These are phyloP conservation scores for Rhipidocladum racemiflorum DNA, from an alignment of 176 grass and related monocot genomes.

Conservation along the genomic window DNA sequence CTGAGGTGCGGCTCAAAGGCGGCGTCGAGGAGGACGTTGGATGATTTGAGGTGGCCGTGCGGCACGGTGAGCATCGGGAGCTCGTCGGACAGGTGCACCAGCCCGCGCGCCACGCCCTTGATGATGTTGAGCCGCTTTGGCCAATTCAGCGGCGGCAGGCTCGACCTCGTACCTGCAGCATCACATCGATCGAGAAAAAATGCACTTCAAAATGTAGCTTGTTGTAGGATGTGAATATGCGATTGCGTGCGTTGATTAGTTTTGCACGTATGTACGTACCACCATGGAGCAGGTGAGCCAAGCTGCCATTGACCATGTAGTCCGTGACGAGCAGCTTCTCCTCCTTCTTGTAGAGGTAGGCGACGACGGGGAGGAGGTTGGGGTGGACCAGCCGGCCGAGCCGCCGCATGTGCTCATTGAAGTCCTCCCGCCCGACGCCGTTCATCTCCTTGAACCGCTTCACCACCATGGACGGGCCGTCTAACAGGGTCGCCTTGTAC, in stretches of 20 bases:
- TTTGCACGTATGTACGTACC: conserved; percentile 6
- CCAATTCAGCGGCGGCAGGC: conserved; percentile 62
- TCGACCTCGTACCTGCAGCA: conserved; percentile 47
- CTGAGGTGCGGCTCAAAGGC: conserved; percentile 57
- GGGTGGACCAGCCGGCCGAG: conserved; percentile 68
- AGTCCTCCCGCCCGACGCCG: conserved; percentile 53
- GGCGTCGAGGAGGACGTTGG: conserved; percentile 71
- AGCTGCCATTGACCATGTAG: conserved; percentile 69
- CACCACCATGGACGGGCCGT: conserved; percentile 64
- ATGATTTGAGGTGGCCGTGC: conserved; percentile 96
- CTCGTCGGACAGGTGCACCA: conserved; percentile 84
- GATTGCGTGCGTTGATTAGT: background rate
- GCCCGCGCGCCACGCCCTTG: conserved; percentile 79
- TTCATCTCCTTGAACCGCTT: conserved; percentile 90
- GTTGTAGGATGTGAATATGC: background rate
- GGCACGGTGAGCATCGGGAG: conserved; percentile 69
- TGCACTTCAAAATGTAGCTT: background rate
- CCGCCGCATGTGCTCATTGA: conserved; percentile 85
- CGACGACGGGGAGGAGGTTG: conserved; percentile 74
- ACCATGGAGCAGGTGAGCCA: conserved; percentile 74
- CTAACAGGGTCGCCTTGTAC: conserved; percentile 66
- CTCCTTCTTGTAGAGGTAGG: conserved; percentile 90
- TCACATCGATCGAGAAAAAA: background rate
- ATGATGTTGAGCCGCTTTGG: conserved; percentile 61
- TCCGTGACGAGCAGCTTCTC: conserved; percentile 82